Evolutionary conservation across 2,329 filamentous ascomycete genomes (phyloP).

Genomic region (Cytospora piceae): DNA sequence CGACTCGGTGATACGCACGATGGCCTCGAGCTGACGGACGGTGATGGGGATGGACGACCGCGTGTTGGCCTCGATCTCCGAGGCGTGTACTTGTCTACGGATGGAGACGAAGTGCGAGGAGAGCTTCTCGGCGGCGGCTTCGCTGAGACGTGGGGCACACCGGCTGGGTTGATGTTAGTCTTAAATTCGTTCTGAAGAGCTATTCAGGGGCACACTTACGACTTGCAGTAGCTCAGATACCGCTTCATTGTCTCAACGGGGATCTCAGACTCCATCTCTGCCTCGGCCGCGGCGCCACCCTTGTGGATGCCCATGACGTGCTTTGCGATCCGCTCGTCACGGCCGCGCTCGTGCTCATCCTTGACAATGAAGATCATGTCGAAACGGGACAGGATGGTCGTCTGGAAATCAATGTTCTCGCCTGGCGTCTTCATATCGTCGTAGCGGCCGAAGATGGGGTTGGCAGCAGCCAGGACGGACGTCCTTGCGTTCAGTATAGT

Average conservation of each 20-base stretch:
- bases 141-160: constrained; percentile 87
- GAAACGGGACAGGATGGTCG: constrained; percentile 95
- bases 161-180: constrained; percentile 60
- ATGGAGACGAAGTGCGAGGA: constrained; percentile 98
- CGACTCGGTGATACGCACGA: constrained; percentile 95
- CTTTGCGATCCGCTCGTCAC: constrained; percentile 91
- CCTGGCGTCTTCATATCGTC: constrained; percentile 97
- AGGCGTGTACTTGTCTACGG: constrained; percentile 87
- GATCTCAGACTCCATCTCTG: constrained; percentile 84
- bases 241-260: constrained; percentile 96
- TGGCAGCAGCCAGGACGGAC: constrained; percentile 92
- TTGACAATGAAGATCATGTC: constrained; percentile 99
- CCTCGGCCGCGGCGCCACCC: constrained; percentile 81
- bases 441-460: constrained; percentile 96
- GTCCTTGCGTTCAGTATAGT: constrained; percentile 96
- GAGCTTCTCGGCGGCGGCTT: constrained; percentile 91
- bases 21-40: constrained; percentile 93
- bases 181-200: constrained; percentile 34
- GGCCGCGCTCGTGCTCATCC: constrained; percentile 86
- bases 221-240: constrained; percentile 96
- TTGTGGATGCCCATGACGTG: constrained; percentile 99
- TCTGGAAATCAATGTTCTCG: constrained; percentile 99
- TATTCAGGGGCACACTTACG: constrained; percentile 57
- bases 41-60: constrained; percentile 97
- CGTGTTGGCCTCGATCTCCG: constrained; percentile 86